These are phyloP conservation scores for Gaertneriomyces semiglobifer DNA, from an alignment of 192 early-diverging fungal genomes.

Conservation along the genomic window DNA sequence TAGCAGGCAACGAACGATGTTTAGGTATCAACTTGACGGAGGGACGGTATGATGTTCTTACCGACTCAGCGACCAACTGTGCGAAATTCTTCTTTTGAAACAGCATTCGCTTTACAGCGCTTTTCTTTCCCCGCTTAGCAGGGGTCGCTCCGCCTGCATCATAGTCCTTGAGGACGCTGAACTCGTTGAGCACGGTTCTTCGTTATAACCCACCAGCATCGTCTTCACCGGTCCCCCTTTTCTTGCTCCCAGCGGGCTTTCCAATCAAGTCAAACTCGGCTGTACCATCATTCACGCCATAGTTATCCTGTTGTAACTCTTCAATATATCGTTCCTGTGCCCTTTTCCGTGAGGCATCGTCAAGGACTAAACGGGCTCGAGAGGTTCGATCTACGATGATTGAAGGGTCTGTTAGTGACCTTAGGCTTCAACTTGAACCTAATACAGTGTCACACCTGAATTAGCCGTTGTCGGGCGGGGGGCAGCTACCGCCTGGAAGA, in stretches of 20 bases:
- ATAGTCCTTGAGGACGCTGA: too few species aligned
- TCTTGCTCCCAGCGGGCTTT: constrained; percentile 2
- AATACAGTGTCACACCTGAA: too few species aligned
- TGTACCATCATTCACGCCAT: neutral
- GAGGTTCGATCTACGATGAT: too few species aligned
- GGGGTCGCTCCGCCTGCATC: neutral
- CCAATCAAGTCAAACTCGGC: neutral
- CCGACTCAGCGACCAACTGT: constrained; percentile 23
- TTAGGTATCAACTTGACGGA: neutral
- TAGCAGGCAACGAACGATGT: neutral
- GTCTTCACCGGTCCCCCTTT: neutral
- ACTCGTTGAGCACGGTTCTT: too few species aligned
- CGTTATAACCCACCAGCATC: neutral
- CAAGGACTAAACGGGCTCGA: constrained; percentile 10
- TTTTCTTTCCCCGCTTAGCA: constrained; percentile 1
- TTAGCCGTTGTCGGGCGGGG: too few species aligned
- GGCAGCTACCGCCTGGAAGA: too few species aligned
- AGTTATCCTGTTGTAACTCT: constrained; percentile 30
- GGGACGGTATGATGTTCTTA: neutral
- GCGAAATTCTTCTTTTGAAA: constrained; percentile 25
- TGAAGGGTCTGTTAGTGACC: too few species aligned
- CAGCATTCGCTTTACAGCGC: neutral
- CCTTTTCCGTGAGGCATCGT: constrained; percentile 16
- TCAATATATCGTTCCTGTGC: constrained; percentile 22
- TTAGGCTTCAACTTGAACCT: too few species aligned